Evolutionary conservation across 345 rosid genomes (phyloP).

Genomic region (Rhodamnia rubescens): DNA sequence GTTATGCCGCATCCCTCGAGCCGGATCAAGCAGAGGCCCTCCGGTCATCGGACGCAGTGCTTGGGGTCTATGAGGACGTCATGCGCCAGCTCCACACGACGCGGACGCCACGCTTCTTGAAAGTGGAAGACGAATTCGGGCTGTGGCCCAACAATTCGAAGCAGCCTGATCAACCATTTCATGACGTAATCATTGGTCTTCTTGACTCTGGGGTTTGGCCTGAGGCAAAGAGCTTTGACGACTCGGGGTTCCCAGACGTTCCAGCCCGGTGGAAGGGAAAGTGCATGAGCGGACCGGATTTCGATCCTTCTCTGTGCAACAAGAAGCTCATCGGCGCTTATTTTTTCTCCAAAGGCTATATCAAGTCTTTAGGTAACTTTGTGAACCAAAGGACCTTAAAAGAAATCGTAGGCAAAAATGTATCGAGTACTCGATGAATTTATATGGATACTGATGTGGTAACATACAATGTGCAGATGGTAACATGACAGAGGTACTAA

Average conservation of each 20-base stretch:
- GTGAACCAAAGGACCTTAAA: neutral
- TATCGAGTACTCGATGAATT: neutral
- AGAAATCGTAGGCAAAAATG: neutral
- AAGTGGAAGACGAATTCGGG: conserved; percentile 27
- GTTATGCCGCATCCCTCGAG: conserved; percentile 63
- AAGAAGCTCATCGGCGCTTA: conserved; percentile 79
- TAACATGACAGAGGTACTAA: conserved; percentile 29
- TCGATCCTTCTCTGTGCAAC: conserved; percentile 49
- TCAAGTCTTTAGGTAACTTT: conserved; percentile 28
- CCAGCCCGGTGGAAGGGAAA: conserved; percentile 61
- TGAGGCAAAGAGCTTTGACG: conserved; percentile 56
- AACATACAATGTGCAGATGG: conserved; percentile 5
- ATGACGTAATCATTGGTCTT: conserved; percentile 58
- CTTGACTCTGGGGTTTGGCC: conserved; percentile 93
- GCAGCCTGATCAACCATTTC: conserved; percentile 17
- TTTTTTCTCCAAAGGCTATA: conserved; percentile 55
- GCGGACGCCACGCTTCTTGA: conserved; percentile 60
- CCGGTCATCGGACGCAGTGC: conserved; percentile 31
- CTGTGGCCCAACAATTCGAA: conserved; percentile 30
- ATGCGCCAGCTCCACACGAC: conserved; percentile 71
- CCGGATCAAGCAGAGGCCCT: conserved; percentile 41
- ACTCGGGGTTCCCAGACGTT: conserved; percentile 48
- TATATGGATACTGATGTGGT: neutral
- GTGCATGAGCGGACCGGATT: conserved; percentile 65
- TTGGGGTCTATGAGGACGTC: conserved; percentile 62